These are phyloP conservation scores for Trypanosoma cruzi DNA, from an alignment of 208 protist genomes.

Conservation along the genomic window DNA sequence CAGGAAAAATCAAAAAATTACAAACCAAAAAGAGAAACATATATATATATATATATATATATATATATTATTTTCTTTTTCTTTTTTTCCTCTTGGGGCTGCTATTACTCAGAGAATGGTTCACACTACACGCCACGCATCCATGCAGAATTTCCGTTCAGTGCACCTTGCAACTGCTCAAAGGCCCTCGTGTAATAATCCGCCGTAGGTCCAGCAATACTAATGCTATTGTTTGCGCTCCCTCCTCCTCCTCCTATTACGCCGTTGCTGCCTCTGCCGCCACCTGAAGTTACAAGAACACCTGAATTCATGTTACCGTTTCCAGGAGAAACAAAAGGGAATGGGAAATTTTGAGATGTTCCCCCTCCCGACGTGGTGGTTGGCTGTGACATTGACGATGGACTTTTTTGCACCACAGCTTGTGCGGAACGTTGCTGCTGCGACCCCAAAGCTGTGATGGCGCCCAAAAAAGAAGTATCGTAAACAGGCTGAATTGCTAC, in stretches of 20 bases:
- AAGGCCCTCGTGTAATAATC: neutral
- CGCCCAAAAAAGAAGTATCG: constrained; percentile 11
- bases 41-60: too few relatives aligned
- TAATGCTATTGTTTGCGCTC: too few relatives aligned
- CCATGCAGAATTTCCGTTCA: neutral
- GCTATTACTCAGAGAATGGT: constrained; percentile 3
- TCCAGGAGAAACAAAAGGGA: neutral
- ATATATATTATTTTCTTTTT: too few relatives aligned
- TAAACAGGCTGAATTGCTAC: constrained; percentile 19
- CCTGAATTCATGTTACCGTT: neutral
- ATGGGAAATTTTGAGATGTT: neutral
- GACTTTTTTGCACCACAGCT: neutral
- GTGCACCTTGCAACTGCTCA: constrained; percentile 5
- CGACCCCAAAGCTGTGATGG: constrained; percentile 2
- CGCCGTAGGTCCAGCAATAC: neutral
- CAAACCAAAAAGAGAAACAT: too few relatives aligned
- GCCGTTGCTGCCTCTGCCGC: neutral
- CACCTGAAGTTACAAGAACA: neutral
- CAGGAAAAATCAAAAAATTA: too few relatives aligned
- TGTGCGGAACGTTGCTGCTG: neutral
- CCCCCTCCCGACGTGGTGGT: neutral
- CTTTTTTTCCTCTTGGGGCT: neutral
- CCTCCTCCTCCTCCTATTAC: too few relatives aligned
- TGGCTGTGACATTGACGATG: neutral
- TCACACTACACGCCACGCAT: neutral